Percentiles rank a stretch among this genome's conserved stretches.
Evolutionary conservation across 306 rosid genomes (phyloP).

Genomic region (Inga leiocalycina): DNA sequence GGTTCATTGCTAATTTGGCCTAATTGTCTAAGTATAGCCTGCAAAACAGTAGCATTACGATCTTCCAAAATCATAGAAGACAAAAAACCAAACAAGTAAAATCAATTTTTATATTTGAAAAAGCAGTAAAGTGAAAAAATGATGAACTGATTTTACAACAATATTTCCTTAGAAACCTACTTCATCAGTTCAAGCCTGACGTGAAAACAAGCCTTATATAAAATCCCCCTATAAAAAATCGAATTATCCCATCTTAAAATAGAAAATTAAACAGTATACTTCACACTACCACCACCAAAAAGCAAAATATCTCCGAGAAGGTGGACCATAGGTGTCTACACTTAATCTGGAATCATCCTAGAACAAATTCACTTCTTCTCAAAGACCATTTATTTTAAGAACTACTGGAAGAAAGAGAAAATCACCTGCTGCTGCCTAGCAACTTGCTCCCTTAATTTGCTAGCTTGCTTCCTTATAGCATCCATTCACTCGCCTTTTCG

Average conservation of each 20-base stretch:
- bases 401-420: background rate
- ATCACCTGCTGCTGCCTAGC: constrained; percentile 91
- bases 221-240: background rate
- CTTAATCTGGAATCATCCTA: constrained; percentile 22
- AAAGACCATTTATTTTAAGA: background rate
- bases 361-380: background rate
- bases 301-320: background rate
- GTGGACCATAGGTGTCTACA: background rate
- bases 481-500: constrained; percentile 66
- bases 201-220: background rate
- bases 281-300: constrained; percentile 9
- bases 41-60: constrained; percentile 40
- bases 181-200: constrained; percentile 29
- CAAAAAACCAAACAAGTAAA: constrained; percentile 16
- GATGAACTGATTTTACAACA: background rate
- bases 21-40: constrained; percentile 84
- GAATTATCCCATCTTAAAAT: constrained; percentile 16
- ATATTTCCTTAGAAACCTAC: constrained; percentile 5
- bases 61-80: constrained; percentile 7
- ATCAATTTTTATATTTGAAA: background rate
- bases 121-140: constrained; percentile 15
- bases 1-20: constrained; percentile 75
- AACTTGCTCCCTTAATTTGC: constrained; percentile 87
- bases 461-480: constrained; percentile 89
- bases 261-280: constrained; percentile 28